Evolutionary conservation across 1,139 yeast species (phyloP), one percentile per base, ranked within the genome.

Genomic region (Zygosaccharomyces pseudobailii): DNA sequence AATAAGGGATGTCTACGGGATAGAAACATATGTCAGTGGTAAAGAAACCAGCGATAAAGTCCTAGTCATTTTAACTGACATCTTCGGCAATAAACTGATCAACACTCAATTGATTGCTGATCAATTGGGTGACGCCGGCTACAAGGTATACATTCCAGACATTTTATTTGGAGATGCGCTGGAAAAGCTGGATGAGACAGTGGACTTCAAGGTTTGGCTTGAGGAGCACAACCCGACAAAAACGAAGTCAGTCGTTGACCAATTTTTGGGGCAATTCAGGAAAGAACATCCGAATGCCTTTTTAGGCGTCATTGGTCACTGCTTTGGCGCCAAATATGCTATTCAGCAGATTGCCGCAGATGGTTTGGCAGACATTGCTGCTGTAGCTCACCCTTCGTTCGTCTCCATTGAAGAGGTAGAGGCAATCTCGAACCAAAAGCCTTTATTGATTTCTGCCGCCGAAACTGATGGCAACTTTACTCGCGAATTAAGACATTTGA

Each of bases 321-420:
- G 96, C 70, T 88, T 74, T 57, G 96, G 96, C 59, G 96, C 89
- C 43, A 84, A 82, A 65, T 81, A 71, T 55, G 80, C 76, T 25
- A 61, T 84, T 42, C 79, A 75, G 49, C 74, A 82, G 48, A 68
- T 84, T n/a, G 40, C 48, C 40, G 68, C 77, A 17, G 70, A 62
- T 22, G 83, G 82, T 21, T 56, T 67, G 10, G 69, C 71, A 10
- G 76, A 80, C 51, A 84, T 74, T 28, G 88, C 78, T 56, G 94
- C 90, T 7, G 65, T 78, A 50, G 92, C 90, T 10, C 96, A 89
- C 66, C 96, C 96, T 9, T 82, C 94, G 1, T 74, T 82, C 50
- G 82, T 86, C 28, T 49, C 74, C 7, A 73, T 76, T 27, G 88
- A 80, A 25, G 94, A 85, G 57, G 74, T 87, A 43, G 76, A 72